A percentile compares a stretch with the other conserved stretches of the same genome.
These are phyloP conservation scores for Rhodamnia rubescens DNA, from an alignment of 345 rosid species.

Conservation along the genomic window DNA sequence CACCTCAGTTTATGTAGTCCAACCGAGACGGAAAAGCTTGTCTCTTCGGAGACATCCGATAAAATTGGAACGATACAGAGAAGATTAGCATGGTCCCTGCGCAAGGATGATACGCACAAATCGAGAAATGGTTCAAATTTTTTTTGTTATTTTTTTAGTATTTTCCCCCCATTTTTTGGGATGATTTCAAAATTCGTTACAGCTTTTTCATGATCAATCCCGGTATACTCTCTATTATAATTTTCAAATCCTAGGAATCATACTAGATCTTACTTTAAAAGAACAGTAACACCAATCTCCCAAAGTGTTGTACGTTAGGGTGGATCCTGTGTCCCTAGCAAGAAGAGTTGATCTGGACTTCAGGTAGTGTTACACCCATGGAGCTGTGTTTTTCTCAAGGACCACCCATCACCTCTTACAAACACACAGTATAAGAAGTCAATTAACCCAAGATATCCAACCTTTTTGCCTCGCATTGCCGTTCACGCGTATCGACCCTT, in stretches of 20 bases:
- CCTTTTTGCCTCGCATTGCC: neutral
- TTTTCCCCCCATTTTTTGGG: no score
- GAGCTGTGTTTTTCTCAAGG: neutral
- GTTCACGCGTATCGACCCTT: neutral
- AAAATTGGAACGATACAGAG: neutral
- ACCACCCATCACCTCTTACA: neutral
- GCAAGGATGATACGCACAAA: neutral
- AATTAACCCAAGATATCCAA: neutral
- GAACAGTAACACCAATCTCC: no score
- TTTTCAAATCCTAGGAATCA: no score
- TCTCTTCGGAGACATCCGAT: neutral
- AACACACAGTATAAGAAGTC: neutral
- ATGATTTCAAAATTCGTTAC: no score
- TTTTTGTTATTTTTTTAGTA: neutral
- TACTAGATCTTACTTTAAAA: no score
- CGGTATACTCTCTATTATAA: neutral
- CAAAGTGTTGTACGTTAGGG: neutral
- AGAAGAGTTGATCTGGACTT: neutral
- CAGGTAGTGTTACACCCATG: accelerated
- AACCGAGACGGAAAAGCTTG: accelerated
- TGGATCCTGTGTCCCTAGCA: neutral
- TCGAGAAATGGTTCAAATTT: neutral
- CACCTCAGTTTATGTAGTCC: neutral
- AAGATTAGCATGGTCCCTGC: neutral
- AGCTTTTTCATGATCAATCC: no score